Base-by-base conservation (phyloP, 2,329 filamentous ascomycete species). In the Penicillium sp. region DNA sequence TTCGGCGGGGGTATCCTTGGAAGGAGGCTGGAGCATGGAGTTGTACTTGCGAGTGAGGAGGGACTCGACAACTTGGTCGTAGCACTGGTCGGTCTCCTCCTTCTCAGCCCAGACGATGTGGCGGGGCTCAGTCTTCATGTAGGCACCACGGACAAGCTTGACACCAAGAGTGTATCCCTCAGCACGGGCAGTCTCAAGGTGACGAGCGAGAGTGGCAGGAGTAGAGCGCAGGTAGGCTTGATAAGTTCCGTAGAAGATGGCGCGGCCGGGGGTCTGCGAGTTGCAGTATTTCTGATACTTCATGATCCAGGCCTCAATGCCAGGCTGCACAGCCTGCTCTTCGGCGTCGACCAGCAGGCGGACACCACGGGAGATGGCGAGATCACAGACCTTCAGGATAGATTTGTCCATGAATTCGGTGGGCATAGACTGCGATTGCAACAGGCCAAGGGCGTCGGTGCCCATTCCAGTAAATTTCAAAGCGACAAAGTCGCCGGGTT, bases 31-130 rank as follows among this genome's bases (percentile, higher is more conserved):
- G 2, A 92, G 76, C 68, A 74, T 74, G 1, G 76, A 67, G 35
- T 79, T 81, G 80, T 89, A 92, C 56, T 81, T 74, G 55, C 85
- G 81, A 38, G 76, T 78, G 18, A 86, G 74, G 3, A 86, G 76
- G 24, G 81, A 79, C 44, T 78, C 75, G 11, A 81, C 79, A 32
- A 85, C 77, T n/a, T 74, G 75, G 61, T 87, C 81, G 69, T 86
- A 87, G 61, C 77, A 80, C 3, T 61, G 58, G 44, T 81, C 78
- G 0, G 79, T 81, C 14, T 79, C 75, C 31, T 75, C 74, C 60
- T 80, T 80, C 40, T 72, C 73, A 31, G 77, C 73, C 68, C 78
- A 77, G 59, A 81, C 79, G 59, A 76, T 57, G 22, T 74, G 67
- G 22, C 79, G 70, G 14, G 71, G 71, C 54, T 83, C 81, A 22